Percentiles rank a stretch among this genome's conserved stretches.
These are phyloP conservation scores for Hortaea werneckii DNA, from an alignment of 2,329 filamentous ascomycete species.

Conservation along the genomic window DNA sequence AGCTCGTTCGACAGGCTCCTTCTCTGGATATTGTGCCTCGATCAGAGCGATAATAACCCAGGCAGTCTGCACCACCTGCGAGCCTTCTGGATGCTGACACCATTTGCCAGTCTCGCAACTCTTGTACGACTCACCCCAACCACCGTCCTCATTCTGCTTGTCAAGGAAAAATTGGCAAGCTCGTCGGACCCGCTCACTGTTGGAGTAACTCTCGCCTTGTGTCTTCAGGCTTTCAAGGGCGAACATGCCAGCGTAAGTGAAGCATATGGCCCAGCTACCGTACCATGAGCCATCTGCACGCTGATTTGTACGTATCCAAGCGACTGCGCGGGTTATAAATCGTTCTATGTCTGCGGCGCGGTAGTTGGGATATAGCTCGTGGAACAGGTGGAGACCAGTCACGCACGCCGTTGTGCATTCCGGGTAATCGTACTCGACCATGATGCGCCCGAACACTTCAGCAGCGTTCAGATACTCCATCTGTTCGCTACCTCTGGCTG, in stretches of 20 bases:
- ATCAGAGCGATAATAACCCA: conserved; percentile 75
- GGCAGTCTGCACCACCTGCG: conserved; percentile 87
- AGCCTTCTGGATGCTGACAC: conserved; percentile 59
- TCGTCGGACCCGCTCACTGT: conserved; percentile 57
- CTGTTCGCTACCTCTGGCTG: conserved; percentile 62
- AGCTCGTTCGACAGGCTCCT: conserved; percentile 60
- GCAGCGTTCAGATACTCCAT: conserved; percentile 87
- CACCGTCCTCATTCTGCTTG: conserved; percentile 78
- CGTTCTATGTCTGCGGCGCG: conserved; percentile 61
- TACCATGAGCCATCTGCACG: conserved; percentile 87
- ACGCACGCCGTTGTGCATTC: conserved; percentile 96
- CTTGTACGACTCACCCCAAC: conserved; percentile 93
- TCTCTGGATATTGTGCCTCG: conserved; percentile 71
- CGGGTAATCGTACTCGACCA: conserved; percentile 97
- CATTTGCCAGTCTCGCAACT: conserved; percentile 71
- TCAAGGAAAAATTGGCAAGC: conserved; percentile 80
- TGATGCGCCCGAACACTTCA: conserved; percentile 92
- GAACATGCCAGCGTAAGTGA: conserved; percentile 96
- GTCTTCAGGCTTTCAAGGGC: conserved; percentile 76
- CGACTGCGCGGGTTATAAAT: conserved; percentile 64
- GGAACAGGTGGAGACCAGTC: conserved; percentile 75
- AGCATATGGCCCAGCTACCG: conserved; percentile 95
- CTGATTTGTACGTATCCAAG: conserved; percentile 75
- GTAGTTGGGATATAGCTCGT: conserved; percentile 71
- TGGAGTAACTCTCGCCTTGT: conserved; percentile 71